These are phyloP conservation scores for Neurospora sublineolata DNA, from an alignment of 495 filamentous ascomycete species.

Conservation along the genomic window DNA sequence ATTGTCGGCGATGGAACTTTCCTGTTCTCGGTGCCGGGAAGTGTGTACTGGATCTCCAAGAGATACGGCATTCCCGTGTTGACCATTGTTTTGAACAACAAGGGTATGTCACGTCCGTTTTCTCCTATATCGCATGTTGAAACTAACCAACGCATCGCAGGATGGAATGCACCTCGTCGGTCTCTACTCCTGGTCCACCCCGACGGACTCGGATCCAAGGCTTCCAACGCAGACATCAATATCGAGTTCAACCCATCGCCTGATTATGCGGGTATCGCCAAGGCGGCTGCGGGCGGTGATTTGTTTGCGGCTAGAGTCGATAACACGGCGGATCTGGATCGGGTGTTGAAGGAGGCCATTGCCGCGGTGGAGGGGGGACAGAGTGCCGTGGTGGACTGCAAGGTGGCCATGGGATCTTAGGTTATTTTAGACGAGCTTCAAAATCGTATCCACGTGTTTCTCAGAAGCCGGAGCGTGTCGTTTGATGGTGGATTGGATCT, in stretches of 20 bases:
- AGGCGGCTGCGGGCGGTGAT: slow-evolving; percentile 73
- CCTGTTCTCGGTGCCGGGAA: slow-evolving; percentile 78
- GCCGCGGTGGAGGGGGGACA: slow-evolving; percentile 54
- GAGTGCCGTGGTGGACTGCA: slow-evolving; percentile 53
- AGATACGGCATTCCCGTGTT: slow-evolving; percentile 81
- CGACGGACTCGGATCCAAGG: slow-evolving; percentile 63
- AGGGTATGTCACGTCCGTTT: slow-evolving; percentile 38
- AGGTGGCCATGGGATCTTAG: slow-evolving; percentile 31
- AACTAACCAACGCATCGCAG: slow-evolving; percentile 24
- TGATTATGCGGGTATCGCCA: slow-evolving; percentile 85
- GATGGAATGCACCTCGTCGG: slow-evolving; percentile 76
- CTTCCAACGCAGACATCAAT: slow-evolving; percentile 76
- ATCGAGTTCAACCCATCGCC: slow-evolving; percentile 79
- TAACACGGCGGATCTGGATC: slow-evolving; percentile 48
- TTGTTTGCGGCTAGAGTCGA: slow-evolving; percentile 51
- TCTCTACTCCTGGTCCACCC: slow-evolving; percentile 76
- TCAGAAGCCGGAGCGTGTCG: not conserved
- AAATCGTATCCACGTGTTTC: not conserved
- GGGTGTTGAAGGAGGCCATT: slow-evolving; percentile 53
- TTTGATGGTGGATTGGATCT: not conserved
- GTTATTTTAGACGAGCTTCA: not conserved
- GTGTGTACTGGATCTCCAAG: slow-evolving; percentile 84
- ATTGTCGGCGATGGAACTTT: slow-evolving; percentile 91
- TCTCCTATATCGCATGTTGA: not conserved
- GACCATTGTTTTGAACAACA: slow-evolving; percentile 89